Conservation (phyloP, 441 rosid species). For the Erysimum pusillum region DNA sequence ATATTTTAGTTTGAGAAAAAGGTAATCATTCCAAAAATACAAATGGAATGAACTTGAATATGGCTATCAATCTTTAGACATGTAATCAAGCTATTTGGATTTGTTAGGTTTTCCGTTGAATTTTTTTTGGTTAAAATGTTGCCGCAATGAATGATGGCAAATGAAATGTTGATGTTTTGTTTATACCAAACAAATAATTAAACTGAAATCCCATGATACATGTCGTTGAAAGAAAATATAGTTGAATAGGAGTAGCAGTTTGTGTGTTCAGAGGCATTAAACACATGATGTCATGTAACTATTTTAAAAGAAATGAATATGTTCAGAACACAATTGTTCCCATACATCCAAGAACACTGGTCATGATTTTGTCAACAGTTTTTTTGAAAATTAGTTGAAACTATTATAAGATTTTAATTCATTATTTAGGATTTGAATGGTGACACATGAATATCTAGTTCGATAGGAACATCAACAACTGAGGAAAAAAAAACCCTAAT, state of each 20-base stretch:
- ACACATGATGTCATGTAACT: conserved; percentile 9
- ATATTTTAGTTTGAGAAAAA: not conserved
- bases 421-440: not conserved
- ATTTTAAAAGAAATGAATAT: not conserved
- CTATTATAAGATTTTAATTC: not conserved
- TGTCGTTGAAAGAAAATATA: conserved; percentile 4
- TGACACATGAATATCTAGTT: not conserved
- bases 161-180: conserved; percentile 9
- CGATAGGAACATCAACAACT: no score
- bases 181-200: conserved; percentile 8
- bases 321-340: conserved; percentile 2
- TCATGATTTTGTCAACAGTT: not conserved
- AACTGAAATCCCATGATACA: not conserved
- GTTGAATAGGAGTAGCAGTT: conserved; percentile 14
- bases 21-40: not conserved
- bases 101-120: not conserved
- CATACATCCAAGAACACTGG: conserved; percentile 1
- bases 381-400: not conserved
- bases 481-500: no score
- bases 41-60: conserved; percentile 11
- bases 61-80: not conserved
- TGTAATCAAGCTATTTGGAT: not conserved
- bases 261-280: conserved; percentile 19
- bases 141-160: conserved; percentile 14
- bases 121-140: not conserved